phyloP scores from a whole-genome alignment of 1,284 basidiomycete species.

The Rhodotorula sp. region DNA sequence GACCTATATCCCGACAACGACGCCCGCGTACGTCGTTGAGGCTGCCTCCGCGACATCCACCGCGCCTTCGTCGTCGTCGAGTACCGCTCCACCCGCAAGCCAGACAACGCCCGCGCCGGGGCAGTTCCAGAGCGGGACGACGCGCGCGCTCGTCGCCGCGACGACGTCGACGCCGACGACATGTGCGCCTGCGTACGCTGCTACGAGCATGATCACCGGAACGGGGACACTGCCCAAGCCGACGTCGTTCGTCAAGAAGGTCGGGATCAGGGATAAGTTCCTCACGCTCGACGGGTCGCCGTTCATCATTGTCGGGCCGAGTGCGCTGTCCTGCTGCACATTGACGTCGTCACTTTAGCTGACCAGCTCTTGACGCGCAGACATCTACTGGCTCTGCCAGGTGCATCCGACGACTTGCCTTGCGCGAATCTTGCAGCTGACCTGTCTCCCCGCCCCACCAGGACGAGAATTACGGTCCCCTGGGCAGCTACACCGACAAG shows the following conservation, averaged over 20 bases:
- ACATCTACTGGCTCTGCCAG: conserved; percentile 37
- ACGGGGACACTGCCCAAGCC: conserved; percentile 40
- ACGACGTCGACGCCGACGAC: conserved; percentile 3
- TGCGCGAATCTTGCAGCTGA: background rate
- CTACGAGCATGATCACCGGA: conserved; percentile 29
- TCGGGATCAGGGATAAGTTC: background rate
- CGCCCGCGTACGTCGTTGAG: background rate
- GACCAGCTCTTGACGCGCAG: background rate
- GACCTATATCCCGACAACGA: conserved; percentile 1
- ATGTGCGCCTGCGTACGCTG: conserved; percentile 34
- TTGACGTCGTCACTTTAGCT: background rate
- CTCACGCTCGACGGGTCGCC: conserved; percentile 11
- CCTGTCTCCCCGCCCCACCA: background rate
- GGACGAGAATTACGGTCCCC: conserved; percentile 28
- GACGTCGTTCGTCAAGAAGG: conserved; percentile 23
- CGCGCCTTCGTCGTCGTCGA: background rate
- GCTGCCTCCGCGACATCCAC: background rate
- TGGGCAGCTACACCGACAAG: conserved; percentile 33
- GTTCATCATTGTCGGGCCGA: conserved; percentile 37
- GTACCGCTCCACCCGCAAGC: background rate
- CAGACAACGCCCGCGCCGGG: conserved; percentile 6
- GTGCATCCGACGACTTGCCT: background rate
- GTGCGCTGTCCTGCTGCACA: background rate
- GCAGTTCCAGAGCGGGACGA: background rate
- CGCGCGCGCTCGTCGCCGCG: conserved; percentile 17